A percentile compares a stretch with the other conserved stretches of the same genome.
These are phyloP conservation scores for Ajuga chamaepitys DNA, from an alignment of 257 asterid genomes.

Conservation along the genomic window DNA sequence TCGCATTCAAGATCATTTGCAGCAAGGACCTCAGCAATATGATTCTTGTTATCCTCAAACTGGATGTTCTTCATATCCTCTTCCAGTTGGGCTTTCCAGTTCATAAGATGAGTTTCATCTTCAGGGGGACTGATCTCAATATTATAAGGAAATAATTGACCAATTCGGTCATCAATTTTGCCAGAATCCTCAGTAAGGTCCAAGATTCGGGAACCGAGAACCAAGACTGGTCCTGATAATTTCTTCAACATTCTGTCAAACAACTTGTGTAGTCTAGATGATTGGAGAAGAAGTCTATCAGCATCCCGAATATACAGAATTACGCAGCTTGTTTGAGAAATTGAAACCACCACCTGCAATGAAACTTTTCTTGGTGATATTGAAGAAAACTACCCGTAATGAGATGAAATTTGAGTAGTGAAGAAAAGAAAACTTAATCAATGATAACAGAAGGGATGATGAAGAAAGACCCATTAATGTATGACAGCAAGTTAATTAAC, in stretches of 20 bases:
- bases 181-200: slow-evolving; percentile 43
- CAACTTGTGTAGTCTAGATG: slow-evolving; percentile 48
- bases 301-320: slow-evolving; percentile 75
- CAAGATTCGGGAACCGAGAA: slow-evolving; percentile 75
- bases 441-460: background rate
- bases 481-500: background rate
- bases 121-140: slow-evolving; percentile 78
- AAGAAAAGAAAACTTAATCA: background rate
- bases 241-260: slow-evolving; percentile 66
- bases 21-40: slow-evolving; percentile 79
- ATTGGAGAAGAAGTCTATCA: slow-evolving; percentile 54
- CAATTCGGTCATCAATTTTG: slow-evolving; percentile 49
- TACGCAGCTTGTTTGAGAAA: slow-evolving; percentile 42
- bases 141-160: slow-evolving; percentile 60
- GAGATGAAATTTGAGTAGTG: background rate
- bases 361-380: slow-evolving; percentile 1
- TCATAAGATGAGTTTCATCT: slow-evolving; percentile 58
- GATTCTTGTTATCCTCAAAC: slow-evolving; percentile 79
- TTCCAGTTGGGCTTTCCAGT: slow-evolving; percentile 84
- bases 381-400: background rate
- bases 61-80: slow-evolving; percentile 70
- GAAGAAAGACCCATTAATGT: background rate
- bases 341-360: slow-evolving; percentile 65
- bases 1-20: slow-evolving; percentile 83
- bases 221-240: slow-evolving; percentile 71